Base-by-base conservation (phyloP, 148 eudicot genomes). In the Rhododendron molle region DNA sequence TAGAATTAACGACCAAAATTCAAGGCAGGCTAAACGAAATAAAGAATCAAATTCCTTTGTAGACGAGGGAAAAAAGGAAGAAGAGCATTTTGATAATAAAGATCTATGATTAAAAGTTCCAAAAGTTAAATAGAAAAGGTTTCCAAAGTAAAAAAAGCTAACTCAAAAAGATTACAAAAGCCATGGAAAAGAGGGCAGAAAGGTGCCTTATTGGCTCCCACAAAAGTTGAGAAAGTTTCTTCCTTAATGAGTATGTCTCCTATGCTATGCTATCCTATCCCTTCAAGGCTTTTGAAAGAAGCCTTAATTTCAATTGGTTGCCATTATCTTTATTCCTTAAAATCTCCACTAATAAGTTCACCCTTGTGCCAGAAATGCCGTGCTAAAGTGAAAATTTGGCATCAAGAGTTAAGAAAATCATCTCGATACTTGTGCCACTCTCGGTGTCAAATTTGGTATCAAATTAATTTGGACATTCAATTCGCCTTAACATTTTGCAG, bases 111-210 rank as follows among this genome's bases (percentile, higher is more conserved):
- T 89, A 30, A 56, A 44, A 26, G 87, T 52, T 71, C 38, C 78
- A 76, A 81, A 86, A 86, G 84, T 69, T 49, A 49, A 5, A 38
- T 82, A 82, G 62, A 86, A 86, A 86, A 86, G 85, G 88, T 83
- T 86, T 86, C 81, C 76, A 86, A 50, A 74, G 81, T 47, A 23
- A 86, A 40, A 86, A 40, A 82, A 72, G 78, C 32, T 50, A 69
- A 3, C 71, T 26, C 52, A 4, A 74, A 74, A 81, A 72, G 78
- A 80, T 49, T 49, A 36, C 18, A 58, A 62, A 47, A 30, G 38
- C 0, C 26, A 60, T 21, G 10, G 13, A 44, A 77, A 60, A 54
- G 52, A 52, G 28, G 28, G 56, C 56, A 36, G 78, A 56, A 30
- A 82, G 47, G 60, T 50, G 49, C 47, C 38, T n/a, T 32, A 79